Percentiles rank a stretch among this genome's conserved stretches.
These are phyloP conservation scores for Xylaria sp. DNA, from an alignment of 2,329 filamentous ascomycete genomes.

Conservation along the genomic window DNA sequence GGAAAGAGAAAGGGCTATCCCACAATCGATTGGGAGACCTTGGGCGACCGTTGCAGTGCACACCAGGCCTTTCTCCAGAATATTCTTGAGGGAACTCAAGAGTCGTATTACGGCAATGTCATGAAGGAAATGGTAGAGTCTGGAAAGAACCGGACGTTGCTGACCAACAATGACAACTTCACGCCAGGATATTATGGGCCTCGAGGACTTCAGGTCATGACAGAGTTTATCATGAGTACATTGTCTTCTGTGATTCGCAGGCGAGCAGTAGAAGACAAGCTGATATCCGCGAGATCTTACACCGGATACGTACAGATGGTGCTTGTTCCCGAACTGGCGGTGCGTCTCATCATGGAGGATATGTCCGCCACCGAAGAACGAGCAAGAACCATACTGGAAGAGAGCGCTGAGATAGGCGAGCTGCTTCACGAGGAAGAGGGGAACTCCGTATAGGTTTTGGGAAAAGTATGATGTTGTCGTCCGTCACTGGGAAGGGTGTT, in stretches of 20 bases:
- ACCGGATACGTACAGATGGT: constrained; percentile 68
- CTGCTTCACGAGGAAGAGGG: constrained; percentile 61
- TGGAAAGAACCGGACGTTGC: constrained; percentile 55
- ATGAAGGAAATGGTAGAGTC: constrained; percentile 51
- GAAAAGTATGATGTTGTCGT: constrained; percentile 22
- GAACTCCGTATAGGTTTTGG: constrained; percentile 42
- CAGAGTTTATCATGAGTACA: constrained; percentile 57
- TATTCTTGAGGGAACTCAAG: constrained; percentile 52
- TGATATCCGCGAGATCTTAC: constrained; percentile 62
- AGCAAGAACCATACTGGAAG: constrained; percentile 53
- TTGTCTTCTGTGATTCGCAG: constrained; percentile 57
- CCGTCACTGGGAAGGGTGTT: neutral
- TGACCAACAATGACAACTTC: constrained; percentile 52
- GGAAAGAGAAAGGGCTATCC: constrained; percentile 59
- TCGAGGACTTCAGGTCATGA: constrained; percentile 66
- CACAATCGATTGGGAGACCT: constrained; percentile 59
- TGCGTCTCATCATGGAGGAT: constrained; percentile 52
- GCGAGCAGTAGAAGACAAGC: constrained; percentile 56
- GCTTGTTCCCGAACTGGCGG: constrained; percentile 66
- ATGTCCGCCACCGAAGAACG: constrained; percentile 41
- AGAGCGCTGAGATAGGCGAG: constrained; percentile 63
- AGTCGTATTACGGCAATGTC: constrained; percentile 56
- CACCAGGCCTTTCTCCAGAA: constrained; percentile 52
- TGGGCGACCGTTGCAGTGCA: constrained; percentile 53
- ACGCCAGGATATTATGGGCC: constrained; percentile 81